Percentiles rank a stretch among this genome's conserved stretches.
These are phyloP conservation scores for Penicillium lagena DNA, from an alignment of 495 filamentous ascomycete species.

Conservation along the genomic window DNA sequence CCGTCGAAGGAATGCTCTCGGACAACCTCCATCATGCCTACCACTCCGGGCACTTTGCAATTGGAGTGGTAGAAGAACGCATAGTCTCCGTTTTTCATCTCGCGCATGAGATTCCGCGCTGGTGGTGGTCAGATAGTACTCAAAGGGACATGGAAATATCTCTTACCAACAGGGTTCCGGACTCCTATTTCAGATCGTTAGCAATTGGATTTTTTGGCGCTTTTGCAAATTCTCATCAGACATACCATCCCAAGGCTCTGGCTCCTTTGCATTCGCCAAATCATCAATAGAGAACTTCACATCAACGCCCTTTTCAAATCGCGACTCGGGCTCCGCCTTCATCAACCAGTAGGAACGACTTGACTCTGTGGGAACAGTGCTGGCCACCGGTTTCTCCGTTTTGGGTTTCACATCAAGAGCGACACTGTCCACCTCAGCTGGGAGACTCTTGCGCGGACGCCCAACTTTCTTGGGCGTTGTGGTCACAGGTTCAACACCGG, in stretches of 20 bases:
- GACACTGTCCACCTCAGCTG: slow-evolving; percentile 8
- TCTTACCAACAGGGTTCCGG: slow-evolving; percentile 49
- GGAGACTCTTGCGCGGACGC: slow-evolving; percentile 8
- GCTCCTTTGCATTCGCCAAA: slow-evolving; percentile 56
- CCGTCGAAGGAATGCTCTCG: slow-evolving; percentile 72
- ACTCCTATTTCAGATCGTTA: slow-evolving; percentile 38
- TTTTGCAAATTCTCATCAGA: not conserved
- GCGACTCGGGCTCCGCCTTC: slow-evolving; percentile 89
- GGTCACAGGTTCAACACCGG: no score
- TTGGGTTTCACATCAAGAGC: slow-evolving; percentile 8
- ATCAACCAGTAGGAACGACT: slow-evolving; percentile 73
- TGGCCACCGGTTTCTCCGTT: not conserved
- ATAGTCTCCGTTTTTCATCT: slow-evolving; percentile 85
- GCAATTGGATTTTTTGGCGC: not conserved
- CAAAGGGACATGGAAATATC: slow-evolving; percentile 4
- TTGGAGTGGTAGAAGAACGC: slow-evolving; percentile 99
- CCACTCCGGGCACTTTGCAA: slow-evolving; percentile 84
- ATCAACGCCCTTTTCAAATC: slow-evolving; percentile 77
- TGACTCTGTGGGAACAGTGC: slow-evolving; percentile 8
- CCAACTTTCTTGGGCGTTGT: no score
- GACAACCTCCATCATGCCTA: slow-evolving; percentile 90
- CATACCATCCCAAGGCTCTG: slow-evolving; percentile 85
- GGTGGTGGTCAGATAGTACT: slow-evolving; percentile 10
- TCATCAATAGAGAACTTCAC: slow-evolving; percentile 96
- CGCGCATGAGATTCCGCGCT: slow-evolving; percentile 80